Base-by-base conservation (phyloP, 306 rosid genomes). In the Biancaea sappan region DNA sequence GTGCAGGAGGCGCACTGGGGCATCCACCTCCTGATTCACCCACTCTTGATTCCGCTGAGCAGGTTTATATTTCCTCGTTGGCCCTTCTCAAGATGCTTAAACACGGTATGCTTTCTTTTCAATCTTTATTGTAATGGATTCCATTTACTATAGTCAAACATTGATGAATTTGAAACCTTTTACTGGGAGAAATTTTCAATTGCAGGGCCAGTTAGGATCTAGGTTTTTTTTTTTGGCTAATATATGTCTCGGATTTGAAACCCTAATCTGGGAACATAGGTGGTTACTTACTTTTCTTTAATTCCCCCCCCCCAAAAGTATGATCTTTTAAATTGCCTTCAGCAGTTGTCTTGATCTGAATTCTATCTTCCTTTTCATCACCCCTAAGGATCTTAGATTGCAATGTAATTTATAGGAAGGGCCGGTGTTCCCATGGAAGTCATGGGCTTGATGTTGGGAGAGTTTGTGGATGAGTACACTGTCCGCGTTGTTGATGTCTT, bases 381-480 rank as follows among this genome's bases (percentile, higher is more conserved):
- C 5, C 15, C 9, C 3, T 19, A 2, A n/a, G n/a, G 4, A 32
- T 13, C 34, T 18, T 60, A 12, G 66, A 21, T 26, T 34, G 66
- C 46, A 38, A 52, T 71, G 35, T 77, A 69, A 32, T 14, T 25
- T 66, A 35, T 60, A 94, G 98, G 98, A 15, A 86, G 98, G 41
- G 97, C 97, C 40, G 98, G 98, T 38, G 98, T 94, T 29, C 98
- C 98, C 4, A 91, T 94, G 98, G 98, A 94, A 44, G 97, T 94
- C 34, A 94, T 94, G 98, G 98, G 98, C 14, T 79, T 94, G 94
- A 91, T 94, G 98, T 76, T 94, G 64, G 98, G 98, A 48, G 96
- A 94, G 70, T 94, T 91, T 70, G 92, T 89, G 14, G 98, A 91
- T 38, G 97, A 88, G 70, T 94, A 94, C 72, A 91, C 92, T 2